Evolutionary conservation across 352 stramenopile genomes (phyloP), one percentile per base, ranked within the genome.

Genomic region (Globisporangium perplexum): DNA sequence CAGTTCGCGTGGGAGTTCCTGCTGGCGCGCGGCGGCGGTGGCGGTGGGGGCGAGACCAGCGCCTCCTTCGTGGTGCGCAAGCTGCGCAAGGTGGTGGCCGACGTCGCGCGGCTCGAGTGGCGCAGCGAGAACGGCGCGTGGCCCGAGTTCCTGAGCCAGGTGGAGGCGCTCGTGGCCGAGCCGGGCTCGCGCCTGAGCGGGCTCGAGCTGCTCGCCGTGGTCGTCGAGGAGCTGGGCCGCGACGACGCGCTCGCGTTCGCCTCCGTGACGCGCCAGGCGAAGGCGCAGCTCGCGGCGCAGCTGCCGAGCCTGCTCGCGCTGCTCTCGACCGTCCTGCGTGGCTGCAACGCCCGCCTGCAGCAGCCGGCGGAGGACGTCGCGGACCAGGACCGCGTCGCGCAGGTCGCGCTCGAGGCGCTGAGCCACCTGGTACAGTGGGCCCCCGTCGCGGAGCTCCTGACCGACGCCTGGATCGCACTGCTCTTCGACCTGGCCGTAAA

Each of bases 181-280:
- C 46, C 71, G 18, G 58, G 55, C 17, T 72, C 72, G 28, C 57
- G 74, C 4, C 60, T 74, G 55, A 72, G 53, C 28, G 80, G 80
- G 7, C 61, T 90, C 18, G 69, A 90, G 50, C 61, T 90, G 36
- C 55, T 90, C 1, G 50, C 55, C 26, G 75, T 89, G 2, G 63
- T 90, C 1, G 72, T 65, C 24, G 80, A 90, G 43, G 80, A 90
- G 61, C 89, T 90, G 61, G 77, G 80, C 7, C 77, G 80, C 18
- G 77, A 90, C 0, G 76, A 88, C 53, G 74, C 75, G 15, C 51
- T 82, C 7, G 71, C 71, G 26, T 57, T 88, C 22, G 75, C 80
- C 11, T 65, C 63, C 22, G 36, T 63, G 10, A 88, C 86, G 63
- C 62, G 53, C 1, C 68, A 70, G 22, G 80, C 71, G 3, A 74